Evolutionary conservation across 2,329 filamentous ascomycete genomes (phyloP).

Genomic region (Didymella sp.): DNA sequence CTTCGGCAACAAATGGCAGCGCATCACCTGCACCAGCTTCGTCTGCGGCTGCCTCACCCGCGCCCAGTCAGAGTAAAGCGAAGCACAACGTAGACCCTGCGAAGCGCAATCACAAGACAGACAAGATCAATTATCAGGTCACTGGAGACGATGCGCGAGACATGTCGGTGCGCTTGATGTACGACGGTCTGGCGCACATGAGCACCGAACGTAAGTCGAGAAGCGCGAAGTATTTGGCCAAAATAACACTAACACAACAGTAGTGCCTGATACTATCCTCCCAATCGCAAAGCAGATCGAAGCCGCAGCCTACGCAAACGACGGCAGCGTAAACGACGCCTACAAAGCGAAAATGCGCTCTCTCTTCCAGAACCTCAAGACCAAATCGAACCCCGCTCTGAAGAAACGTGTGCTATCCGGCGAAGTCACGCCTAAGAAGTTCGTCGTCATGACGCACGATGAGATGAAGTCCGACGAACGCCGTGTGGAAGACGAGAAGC

Average conservation of each 20-base stretch:
- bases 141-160: conserved; percentile 79
- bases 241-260: conserved; percentile 20
- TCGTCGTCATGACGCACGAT: conserved; percentile 86
- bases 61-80: conserved; percentile 59
- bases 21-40: conserved; percentile 45
- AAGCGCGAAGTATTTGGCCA: not conserved
- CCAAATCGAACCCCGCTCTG: conserved; percentile 82
- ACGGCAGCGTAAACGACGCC: conserved; percentile 71
- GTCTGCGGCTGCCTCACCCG: conserved; percentile 53
- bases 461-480: conserved; percentile 90
- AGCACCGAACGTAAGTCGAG: conserved; percentile 58
- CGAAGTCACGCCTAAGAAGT: conserved; percentile 72
- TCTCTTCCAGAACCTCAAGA: conserved; percentile 93
- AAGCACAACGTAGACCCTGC: conserved; percentile 68
- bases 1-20: conserved; percentile 32
- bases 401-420: conserved; percentile 77
- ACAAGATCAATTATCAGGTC: conserved; percentile 77
- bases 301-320: conserved; percentile 72
- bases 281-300: conserved; percentile 74
- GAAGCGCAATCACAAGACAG: conserved; percentile 82
- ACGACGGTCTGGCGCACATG: conserved; percentile 86
- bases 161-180: conserved; percentile 87
- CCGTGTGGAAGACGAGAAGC: conserved; percentile 74
- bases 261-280: conserved; percentile 70
- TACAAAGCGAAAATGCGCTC: conserved; percentile 92